Percentiles rank a stretch among this genome's conserved stretches.
These are phyloP conservation scores for Chloranthus sessilifolius DNA, from an alignment of 164 flowering plant species.

Conservation along the genomic window DNA sequence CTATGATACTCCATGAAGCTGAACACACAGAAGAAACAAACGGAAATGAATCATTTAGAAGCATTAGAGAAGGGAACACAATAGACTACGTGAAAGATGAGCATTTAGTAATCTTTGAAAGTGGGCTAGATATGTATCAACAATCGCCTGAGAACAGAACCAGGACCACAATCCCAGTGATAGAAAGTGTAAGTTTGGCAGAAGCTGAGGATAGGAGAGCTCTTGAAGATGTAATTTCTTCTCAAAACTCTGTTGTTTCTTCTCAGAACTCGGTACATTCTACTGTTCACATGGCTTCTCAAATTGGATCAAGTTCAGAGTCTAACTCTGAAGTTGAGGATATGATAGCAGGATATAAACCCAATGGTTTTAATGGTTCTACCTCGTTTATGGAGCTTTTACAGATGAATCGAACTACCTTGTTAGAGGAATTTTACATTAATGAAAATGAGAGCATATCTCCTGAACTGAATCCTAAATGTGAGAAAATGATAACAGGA, in stretches of 20 bases:
- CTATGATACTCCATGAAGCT: slow-evolving; percentile 7
- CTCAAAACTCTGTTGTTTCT: slow-evolving; percentile 17
- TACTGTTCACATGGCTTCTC: slow-evolving; percentile 25
- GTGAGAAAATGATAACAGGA: too few relatives aligned
- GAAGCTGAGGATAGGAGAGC: slow-evolving; percentile 9
- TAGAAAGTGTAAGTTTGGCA: slow-evolving; percentile 5
- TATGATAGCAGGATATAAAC: slow-evolving; percentile 12
- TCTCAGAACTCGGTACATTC: slow-evolving; percentile 29
- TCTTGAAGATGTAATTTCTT: slow-evolving; percentile 14
- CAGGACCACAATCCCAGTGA: slow-evolving; percentile 9
- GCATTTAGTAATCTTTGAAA: too few relatives aligned
- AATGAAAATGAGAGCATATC: slow-evolving; percentile 11
- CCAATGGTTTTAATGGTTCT: slow-evolving; percentile 7
- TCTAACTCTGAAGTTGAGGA: slow-evolving; percentile 57
- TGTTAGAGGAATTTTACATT: slow-evolving; percentile 22
- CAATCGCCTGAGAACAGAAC: slow-evolving; percentile 7
- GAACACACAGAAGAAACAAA: slow-evolving; percentile 10
- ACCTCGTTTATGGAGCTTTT: slow-evolving; percentile 21
- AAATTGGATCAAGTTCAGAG: slow-evolving; percentile 40
- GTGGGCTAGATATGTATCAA: too few relatives aligned
- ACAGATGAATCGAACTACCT: slow-evolving; percentile 19
- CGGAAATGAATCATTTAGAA: slow-evolving; percentile 21
- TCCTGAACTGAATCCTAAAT: slow-evolving; percentile 12
- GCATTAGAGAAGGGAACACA: not conserved
- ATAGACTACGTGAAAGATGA: too few relatives aligned